These are phyloP conservation scores for Alternaria consortialis DNA, from an alignment of 2,329 filamentous ascomycete species.

Conservation along the genomic window DNA sequence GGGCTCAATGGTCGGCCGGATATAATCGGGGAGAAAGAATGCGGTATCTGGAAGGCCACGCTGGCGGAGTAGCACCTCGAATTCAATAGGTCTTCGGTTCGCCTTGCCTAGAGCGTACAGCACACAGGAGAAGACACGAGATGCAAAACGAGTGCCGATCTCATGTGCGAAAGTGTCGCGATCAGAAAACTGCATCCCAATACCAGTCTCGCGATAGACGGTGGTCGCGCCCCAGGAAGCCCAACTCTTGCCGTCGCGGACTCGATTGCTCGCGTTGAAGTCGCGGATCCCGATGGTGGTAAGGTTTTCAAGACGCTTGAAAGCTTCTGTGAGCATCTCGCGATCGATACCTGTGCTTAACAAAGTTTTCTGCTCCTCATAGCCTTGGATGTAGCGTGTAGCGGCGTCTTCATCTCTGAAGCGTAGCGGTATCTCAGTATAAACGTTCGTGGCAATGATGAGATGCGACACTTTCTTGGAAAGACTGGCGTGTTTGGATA, in stretches of 20 bases:
- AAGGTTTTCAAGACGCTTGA: conserved; percentile 64
- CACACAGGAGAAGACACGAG: conserved; percentile 29
- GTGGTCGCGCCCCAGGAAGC: conserved; percentile 63
- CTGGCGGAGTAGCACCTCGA: conserved; percentile 60
- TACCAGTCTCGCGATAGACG: conserved; percentile 49
- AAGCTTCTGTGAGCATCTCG: conserved; percentile 66
- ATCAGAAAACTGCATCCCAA: conserved; percentile 22
- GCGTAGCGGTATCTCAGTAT: conserved; percentile 22
- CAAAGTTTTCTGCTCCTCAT: conserved; percentile 38
- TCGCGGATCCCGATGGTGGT: conserved; percentile 67
- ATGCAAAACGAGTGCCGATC: conserved; percentile 19
- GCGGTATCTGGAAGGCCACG: conserved; percentile 51
- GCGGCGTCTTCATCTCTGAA: conserved; percentile 26
- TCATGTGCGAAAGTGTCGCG: conserved; percentile 12
- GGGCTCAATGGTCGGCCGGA: conserved; percentile 49
- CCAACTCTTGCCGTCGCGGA: conserved; percentile 63
- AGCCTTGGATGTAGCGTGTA: conserved; percentile 29
- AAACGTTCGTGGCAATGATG: conserved; percentile 59
- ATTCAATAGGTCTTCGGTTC: conserved; percentile 48
- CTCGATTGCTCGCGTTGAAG: conserved; percentile 61
- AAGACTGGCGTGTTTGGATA: conserved; percentile 52
- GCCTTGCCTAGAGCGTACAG: conserved; percentile 42
- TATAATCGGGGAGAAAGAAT: conserved; percentile 58
- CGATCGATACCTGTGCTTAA: conserved; percentile 58
- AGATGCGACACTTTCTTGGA: conserved; percentile 57